Evolutionary conservation across 2,329 filamentous ascomycete genomes (phyloP), one percentile per base, ranked within the genome.

Genomic region (Calonectria pteridis): DNA sequence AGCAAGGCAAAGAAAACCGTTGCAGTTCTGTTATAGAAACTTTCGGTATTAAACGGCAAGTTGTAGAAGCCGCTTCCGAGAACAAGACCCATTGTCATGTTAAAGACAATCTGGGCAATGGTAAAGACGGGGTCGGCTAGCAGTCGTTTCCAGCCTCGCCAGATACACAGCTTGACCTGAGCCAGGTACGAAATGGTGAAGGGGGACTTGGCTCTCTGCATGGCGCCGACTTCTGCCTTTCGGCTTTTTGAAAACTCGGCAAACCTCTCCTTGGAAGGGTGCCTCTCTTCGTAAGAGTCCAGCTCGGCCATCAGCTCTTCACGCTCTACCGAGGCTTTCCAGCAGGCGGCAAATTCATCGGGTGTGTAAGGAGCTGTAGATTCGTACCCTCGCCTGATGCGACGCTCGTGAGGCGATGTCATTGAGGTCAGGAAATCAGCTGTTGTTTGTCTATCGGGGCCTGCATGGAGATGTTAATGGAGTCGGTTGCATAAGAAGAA

Each of bases 1-100:
- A 91, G 77, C 35, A 90, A 79, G 0, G 87, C 85, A 71, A 90
- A 87, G 81, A 91, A 91, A 3, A 91, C 80, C 2, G 88, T 79
- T 1, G 86, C 85, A 7, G 87, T 88, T 29, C 87, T 85, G 5
- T 86, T 83, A 65, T 86, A 87, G 71, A 91, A 89, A 1, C 84
- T 85, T 0, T 81, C 82, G 0, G 88, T 86, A 23, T 84, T 85
- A 10, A 84, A 67, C 0, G 85, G 84, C 0, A 87, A 83, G 9
- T 87, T 84, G 72, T 82, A 91, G 75, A 89, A 91, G 71, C 91
- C 84, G 28, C 85, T 88, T 23, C 88, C 88, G 67, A 90, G 83
- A 55, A 91, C 88, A 9, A 91, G 79, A 4, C 87, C 86, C 82
- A 89, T 85, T 73, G 89, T 79, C 65, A 89, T 73, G 66, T 90